Base-by-base conservation (phyloP, 345 rosid genomes). In the Hypericum perforatum region DNA sequence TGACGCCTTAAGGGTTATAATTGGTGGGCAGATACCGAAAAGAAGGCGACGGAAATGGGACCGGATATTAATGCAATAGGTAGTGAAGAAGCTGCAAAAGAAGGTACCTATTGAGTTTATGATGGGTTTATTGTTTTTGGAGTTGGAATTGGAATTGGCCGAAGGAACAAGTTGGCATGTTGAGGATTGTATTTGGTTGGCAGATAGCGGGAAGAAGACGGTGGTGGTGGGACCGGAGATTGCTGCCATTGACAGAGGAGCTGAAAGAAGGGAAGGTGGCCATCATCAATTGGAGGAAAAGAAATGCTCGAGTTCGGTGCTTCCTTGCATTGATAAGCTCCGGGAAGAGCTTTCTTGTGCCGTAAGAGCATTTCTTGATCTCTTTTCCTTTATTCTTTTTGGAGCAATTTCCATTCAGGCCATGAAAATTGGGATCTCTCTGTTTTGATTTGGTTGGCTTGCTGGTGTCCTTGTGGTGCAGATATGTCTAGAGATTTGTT, bases 401-500 rank as follows among this genome's bases (percentile, higher is more conserved):
- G 55, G 13, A 29, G 16, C n/a, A 3, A 43, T 56, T 15, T 61
- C 44, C 42, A 15, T 39, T 52, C 5, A 6, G 41, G 40, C 11
- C 13, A 8, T 15, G 9, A 6, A 40, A 54, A 45, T n/a, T 32
- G 49, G 32, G 11, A 40, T 41, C 41, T 52, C 6, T 42, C n/a
- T 37, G 13, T 39, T 29, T 6, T 16, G 46, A 41, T 45, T 39
- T 53, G 22, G 14, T 51, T 54, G 29, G 57, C 12, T 41, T 47
- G 5, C 49, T 32, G 57, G 41, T 52, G 7, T 16, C 43, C 40
- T 49, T 62, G 48, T 22, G 32, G 32, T 22, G 54, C 84, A 91
- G 98, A 82, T 91, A 48, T 87, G 98, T 69, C 68, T 91, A 60
- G 98, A 91, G 71, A 83, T 91, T 50, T 91, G 98, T 72, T 91